Evolutionary conservation across 208 protist species (phyloP), one percentile per base, ranked within the genome.

Genomic region (Trypanosoma cruzi): DNA sequence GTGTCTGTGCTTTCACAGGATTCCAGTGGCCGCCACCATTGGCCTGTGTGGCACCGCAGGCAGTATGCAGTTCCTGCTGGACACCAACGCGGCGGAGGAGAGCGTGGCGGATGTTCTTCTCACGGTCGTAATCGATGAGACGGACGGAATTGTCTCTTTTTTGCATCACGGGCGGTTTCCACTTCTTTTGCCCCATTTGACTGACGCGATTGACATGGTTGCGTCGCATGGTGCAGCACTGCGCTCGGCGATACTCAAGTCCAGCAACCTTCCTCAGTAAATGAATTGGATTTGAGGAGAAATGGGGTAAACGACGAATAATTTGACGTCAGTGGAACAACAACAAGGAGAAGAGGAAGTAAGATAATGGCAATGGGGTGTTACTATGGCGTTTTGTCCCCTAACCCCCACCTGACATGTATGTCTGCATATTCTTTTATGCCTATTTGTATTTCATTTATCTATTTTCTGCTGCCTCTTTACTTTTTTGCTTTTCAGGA

Each of bases 71-170:
- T 64, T 92, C 32, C 64, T 94, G 31, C 29, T 84, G 16, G 90
- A 96, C 75, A 78, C 85, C 6, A 94, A 64, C n/a, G 85, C 90
- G 7, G 80, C 82, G n/a, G 90, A 96, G 71, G 90, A 96, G 75
- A 49, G 70, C 54, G 78, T 90, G 5, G 75, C 72, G 37, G 87
- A 91, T 44, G 83, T 77, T 16, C 54, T 84, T 13, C 59, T 92
- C 18, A 96, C 84, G 14, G 70, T 96, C 13, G 78, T 73, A 5
- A 62, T 96, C 24, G 79, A 84, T 59, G 90, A 90, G 66, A 46
- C n/a, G 0, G 80, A 72, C 16, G 46, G 74, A 28, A 58, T 95
- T 26, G 65, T 95, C 1, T 61, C 79, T 6, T 58, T 95, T 26
- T 57, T 85, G 37, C 84, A 92, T 18, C 62, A 73, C 11, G 81